Percentiles rank a stretch among this genome's conserved stretches.
Evolutionary conservation across 164 flowering plant species (phyloP).

Genomic region (Vitis rotundifolia): DNA sequence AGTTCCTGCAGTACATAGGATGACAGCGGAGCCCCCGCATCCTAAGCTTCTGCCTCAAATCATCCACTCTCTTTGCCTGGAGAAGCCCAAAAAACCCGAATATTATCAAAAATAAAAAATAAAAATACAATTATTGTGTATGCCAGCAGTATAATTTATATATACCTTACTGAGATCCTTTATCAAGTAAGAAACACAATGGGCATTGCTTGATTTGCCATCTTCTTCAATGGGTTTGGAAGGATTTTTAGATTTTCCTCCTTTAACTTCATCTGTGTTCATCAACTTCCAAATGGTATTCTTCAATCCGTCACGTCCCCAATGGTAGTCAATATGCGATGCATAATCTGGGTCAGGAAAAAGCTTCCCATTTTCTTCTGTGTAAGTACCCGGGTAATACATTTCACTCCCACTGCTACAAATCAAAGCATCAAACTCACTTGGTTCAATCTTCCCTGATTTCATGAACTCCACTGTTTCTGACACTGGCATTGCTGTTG

Average conservation of each 20-base stretch:
- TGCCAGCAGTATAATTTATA: neutral
- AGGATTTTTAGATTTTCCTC: conserved; percentile 17
- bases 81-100: conserved; percentile 6
- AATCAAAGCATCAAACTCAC: conserved; percentile 84
- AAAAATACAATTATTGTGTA: neutral
- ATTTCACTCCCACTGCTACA: conserved; percentile 95
- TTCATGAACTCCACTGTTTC: conserved; percentile 62
- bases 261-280: conserved; percentile 49
- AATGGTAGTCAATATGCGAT: conserved; percentile 83
- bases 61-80: conserved; percentile 82
- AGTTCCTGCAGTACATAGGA: conserved; percentile 88
- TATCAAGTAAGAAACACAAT: conserved; percentile 68
- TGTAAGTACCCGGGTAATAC: conserved; percentile 70
- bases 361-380: conserved; percentile 58
- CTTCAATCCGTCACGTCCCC: conserved; percentile 88
- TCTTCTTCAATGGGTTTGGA: conserved; percentile 61
- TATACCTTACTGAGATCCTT: conserved; percentile 72
- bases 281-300: conserved; percentile 79
- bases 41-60: conserved; percentile 89
- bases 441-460: conserved; percentile 58
- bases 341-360: conserved; percentile 77
- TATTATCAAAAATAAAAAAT: conserved; percentile 3
- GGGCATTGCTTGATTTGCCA: conserved; percentile 56
- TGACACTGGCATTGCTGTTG: conserved; percentile 80
- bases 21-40: conserved; percentile 96